Conservation (phyloP, 1,284 basidiomycete species). For the Ustilago trichophora region DNA sequence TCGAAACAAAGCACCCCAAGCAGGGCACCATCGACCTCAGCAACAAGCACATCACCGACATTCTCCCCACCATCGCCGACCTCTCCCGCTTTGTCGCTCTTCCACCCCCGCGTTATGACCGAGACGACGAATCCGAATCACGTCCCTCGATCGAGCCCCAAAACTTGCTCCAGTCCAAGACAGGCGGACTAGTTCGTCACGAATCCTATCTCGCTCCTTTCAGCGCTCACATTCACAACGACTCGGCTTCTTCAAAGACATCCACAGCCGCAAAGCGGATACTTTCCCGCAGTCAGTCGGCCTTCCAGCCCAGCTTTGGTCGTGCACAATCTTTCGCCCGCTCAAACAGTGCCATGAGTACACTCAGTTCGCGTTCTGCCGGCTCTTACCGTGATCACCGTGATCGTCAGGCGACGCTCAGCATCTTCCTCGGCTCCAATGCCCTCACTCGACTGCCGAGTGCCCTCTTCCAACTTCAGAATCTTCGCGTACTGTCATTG, state of each 20-base stretch:
- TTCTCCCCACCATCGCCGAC: slow-evolving; percentile 41
- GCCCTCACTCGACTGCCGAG: slow-evolving; percentile 55
- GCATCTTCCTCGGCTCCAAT: slow-evolving; percentile 52
- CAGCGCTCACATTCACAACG: slow-evolving; percentile 37
- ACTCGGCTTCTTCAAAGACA: slow-evolving; percentile 3
- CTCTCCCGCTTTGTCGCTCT: slow-evolving; percentile 44
- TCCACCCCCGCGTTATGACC: slow-evolving; percentile 38
- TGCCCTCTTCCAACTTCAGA: slow-evolving; percentile 61
- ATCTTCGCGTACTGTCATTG: slow-evolving; percentile 62
- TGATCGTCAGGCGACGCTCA: slow-evolving; percentile 45
- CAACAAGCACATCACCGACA: slow-evolving; percentile 33
- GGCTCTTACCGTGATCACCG: slow-evolving; percentile 35
- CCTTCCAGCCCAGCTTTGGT: slow-evolving; percentile 22
- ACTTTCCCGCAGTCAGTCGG: slow-evolving; percentile 38
- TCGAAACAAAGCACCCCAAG: slow-evolving; percentile 23
- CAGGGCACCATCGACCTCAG: slow-evolving; percentile 39
- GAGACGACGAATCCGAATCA: slow-evolving; percentile 3
- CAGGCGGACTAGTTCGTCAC: slow-evolving; percentile 38
- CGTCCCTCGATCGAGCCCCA: slow-evolving; percentile 1
- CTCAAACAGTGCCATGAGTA: slow-evolving; percentile 27
- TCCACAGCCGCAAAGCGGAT: slow-evolving; percentile 1
- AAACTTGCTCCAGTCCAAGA: slow-evolving; percentile 30
- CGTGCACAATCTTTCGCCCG: slow-evolving; percentile 34
- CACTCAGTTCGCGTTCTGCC: slow-evolving; percentile 31
- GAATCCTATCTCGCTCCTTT: slow-evolving; percentile 44